Base-by-base conservation (phyloP, 2,329 filamentous ascomycete species). In the Aspergillus sp. region DNA sequence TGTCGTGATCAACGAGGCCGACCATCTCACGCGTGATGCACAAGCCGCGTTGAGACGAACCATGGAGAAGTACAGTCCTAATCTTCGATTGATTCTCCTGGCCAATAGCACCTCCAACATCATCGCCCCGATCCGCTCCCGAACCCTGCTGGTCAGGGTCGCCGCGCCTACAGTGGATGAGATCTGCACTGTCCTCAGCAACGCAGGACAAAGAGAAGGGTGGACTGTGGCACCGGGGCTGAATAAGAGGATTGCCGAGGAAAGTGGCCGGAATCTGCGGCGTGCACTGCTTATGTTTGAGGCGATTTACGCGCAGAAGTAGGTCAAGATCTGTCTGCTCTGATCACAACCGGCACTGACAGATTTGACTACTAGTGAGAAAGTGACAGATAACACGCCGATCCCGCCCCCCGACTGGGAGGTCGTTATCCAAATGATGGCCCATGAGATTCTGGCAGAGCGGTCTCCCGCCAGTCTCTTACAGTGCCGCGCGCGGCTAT, bases 11-110 rank as follows among this genome's bases (percentile, higher is more conserved):
- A 99, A 99, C 65, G 94, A 99, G 78, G 94, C 94, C 6, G 95
- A 99, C 69, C 89, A 96, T 67, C 81, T 99, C 59, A 94, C 88
- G 3, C 81, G 94, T 58, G 94, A 99, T 79, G 94, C 94, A 3
- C 94, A 99, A 75, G 94, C 95, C 0, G 95, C 95, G 29, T 77
- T 99, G 67, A 85, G 94, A 71, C 81, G 94, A 58, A 99, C 94
- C 0, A 99, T 99, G 94, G 94, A 99, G 76, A 99, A 99, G 74
- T 99, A 99, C 79, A 95, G 89, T 65, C 92, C 93, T 13, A 99
- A 99, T 71, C 67, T 99, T 67, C 83, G 94, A 19, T 75, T 99
- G 62, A 97, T 99, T 45, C 77, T 99, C 55, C 77, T 99, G 55
- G 94, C 94, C 45, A 97, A 97, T 71, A 96, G 89, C 61, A 99